Evolutionary conservation across 176 grass and related monocot species (phyloP), one percentile per base, ranked within the genome.

Genomic region (Juncus inflexus): DNA sequence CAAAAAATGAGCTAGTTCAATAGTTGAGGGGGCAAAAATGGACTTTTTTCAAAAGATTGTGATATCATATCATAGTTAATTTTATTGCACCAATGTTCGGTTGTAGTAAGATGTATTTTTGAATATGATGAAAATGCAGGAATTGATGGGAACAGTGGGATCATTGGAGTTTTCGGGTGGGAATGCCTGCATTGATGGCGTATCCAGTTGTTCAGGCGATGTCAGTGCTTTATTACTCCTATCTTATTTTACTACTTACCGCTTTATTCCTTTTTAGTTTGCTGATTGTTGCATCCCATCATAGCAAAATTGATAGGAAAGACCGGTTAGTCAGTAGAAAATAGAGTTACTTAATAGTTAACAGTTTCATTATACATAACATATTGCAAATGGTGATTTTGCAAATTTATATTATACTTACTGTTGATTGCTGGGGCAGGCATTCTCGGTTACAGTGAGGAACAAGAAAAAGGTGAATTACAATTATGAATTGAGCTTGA

Each of bases 391-490:
- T 79, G 36, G 13, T 45, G 64, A 3, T 66, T 53, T 67, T 14
- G 4, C 6, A 10, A 3, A 58, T 15, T 67, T 13, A 54, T 61
- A 2, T 3, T 77, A 36, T 37, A 6, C 52, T 64, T 15, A 47
- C 42, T 7, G 51, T 57, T 70, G 3, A n/a, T 79, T 47, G 9
- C 9, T 47, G 4, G 15, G 9, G 15, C 77, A 99, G 94, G 88
- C 94, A 56, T 99, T 82, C 69, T 68, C 86, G 6, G 80, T 99
- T 12, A 99, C 65, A 3, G 94, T 99, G 11, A 82, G 94, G 37
- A 92, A 99, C 70, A 99, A 92, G 80, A 99, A 90, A 76, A 89
- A 86, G 70, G 88, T 99, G 47, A 86, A 89, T 6, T 99, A 99
- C 84, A 84, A 79, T 64, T 99, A 99, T 75, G 94, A 99, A 14